Evolutionary conservation across 129 eudicot genomes (phyloP).

Genomic region (Flaveria bidentis): DNA sequence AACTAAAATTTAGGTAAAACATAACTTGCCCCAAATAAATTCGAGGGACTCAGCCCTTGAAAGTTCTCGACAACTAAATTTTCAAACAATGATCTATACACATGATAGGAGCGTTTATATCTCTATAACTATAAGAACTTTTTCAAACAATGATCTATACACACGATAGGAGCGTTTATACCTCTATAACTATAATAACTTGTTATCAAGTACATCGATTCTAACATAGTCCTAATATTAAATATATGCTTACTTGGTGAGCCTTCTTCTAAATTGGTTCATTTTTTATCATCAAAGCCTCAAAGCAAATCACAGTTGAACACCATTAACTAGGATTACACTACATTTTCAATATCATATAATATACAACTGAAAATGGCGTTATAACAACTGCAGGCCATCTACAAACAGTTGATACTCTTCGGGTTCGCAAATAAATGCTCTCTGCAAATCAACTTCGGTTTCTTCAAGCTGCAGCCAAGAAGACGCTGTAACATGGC

Average conservation of each 20-base stretch:
- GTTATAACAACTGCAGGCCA: not conserved
- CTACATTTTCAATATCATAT: not conserved
- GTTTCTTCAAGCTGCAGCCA: conserved; percentile 41
- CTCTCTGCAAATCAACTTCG: conserved; percentile 45
- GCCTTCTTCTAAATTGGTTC: not conserved
- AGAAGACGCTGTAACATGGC: conserved; percentile 48
- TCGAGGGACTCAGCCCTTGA: too few relatives aligned
- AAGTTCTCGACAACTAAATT: too few relatives aligned
- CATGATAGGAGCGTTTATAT: too few relatives aligned
- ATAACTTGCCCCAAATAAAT: too few relatives aligned
- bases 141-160: too few relatives aligned
- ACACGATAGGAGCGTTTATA: too few relatives aligned
- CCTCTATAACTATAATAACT: too few relatives aligned
- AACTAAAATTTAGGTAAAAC: too few relatives aligned
- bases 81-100: too few relatives aligned
- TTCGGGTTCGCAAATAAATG: conserved; percentile 74
- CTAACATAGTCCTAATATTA: too few relatives aligned
- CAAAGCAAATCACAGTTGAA: not conserved
- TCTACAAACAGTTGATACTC: conserved; percentile 45
- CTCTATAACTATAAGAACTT: too few relatives aligned
- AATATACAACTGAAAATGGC: not conserved
- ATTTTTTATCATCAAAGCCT: not conserved
- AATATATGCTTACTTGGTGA: not conserved
- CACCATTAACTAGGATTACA: conserved; percentile 8
- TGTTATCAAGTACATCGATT: too few relatives aligned